Conservation (phyloP, 257 asterid genomes). For the Agastache rugosa region DNA sequence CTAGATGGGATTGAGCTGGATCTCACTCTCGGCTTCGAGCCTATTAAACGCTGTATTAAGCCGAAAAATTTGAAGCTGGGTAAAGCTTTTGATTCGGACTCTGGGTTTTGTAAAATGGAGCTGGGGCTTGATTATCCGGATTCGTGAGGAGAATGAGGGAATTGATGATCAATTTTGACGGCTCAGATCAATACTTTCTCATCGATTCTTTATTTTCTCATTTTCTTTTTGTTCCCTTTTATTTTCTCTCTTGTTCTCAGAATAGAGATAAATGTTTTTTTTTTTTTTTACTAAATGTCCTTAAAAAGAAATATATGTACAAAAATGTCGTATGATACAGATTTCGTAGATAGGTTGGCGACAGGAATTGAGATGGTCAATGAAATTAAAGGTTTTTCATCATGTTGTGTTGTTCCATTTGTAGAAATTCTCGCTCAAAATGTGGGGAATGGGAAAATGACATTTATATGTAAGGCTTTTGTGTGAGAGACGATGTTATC, state of each 20-base stretch:
- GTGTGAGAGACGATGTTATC: no score
- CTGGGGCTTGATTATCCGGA: slow-evolving; percentile 56
- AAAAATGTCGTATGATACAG: slow-evolving; percentile 22
- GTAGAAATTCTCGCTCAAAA: no score
- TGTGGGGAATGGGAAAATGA: no score
- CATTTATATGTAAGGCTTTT: no score
- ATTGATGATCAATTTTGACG: slow-evolving; percentile 48
- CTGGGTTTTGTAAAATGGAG: slow-evolving; percentile 58
- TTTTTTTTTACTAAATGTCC: background rate
- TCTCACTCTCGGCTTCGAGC: slow-evolving; percentile 66
- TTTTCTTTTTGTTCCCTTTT: background rate
- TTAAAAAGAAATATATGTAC: slow-evolving; percentile 24
- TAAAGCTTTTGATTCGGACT: slow-evolving; percentile 20
- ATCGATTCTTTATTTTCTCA: background rate
- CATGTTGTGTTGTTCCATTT: no score
- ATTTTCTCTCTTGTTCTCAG: background rate
- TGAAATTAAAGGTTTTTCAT: background rate
- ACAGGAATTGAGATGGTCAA: slow-evolving; percentile 3
- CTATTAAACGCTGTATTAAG: slow-evolving; percentile 41
- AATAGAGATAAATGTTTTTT: background rate
- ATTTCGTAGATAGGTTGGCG: background rate
- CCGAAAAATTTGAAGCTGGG: slow-evolving; percentile 37
- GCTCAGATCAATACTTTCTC: slow-evolving; percentile 37
- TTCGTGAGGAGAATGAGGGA: background rate
- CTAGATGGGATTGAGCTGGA: slow-evolving; percentile 61